Conservation (phyloP, 805 yeast species). For the Lipomyces japonicus region DNA sequence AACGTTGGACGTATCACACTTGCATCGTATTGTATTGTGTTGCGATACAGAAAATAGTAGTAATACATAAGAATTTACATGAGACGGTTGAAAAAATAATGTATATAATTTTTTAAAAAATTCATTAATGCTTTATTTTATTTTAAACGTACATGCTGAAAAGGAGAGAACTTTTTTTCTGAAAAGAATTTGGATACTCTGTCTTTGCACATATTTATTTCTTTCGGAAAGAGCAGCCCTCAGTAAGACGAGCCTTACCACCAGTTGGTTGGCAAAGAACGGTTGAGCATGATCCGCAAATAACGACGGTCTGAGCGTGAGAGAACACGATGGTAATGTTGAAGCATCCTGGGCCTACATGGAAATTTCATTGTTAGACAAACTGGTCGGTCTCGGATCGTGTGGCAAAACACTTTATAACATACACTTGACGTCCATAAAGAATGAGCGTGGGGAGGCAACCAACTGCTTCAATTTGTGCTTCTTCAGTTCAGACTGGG, state of each 20-base stretch:
- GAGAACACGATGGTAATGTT: conserved; percentile 99
- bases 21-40: no score
- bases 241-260: conserved; percentile 99
- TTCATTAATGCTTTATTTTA: no score
- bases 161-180: no score
- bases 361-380: neutral
- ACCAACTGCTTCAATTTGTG: conserved; percentile 98
- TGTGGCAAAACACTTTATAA: neutral
- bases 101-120: no score
- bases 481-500: conserved; percentile 93
- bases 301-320: conserved; percentile 99
- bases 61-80: no score
- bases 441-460: conserved; percentile 96
- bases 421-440: conserved; percentile 96
- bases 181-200: no score
- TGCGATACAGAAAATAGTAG: no score
- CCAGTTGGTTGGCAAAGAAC: conserved; percentile 99
- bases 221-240: conserved; percentile 99
- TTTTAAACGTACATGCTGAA: no score
- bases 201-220: no score
- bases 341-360: conserved; percentile 84
- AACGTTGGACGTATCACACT: no score
- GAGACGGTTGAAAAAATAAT: no score
- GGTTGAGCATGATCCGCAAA: conserved; percentile 98
- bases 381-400: neutral